Evolutionary conservation across 2,329 filamentous ascomycete species (phyloP), one percentile per base, ranked within the genome.

Genomic region (Talaromyces sp.): DNA sequence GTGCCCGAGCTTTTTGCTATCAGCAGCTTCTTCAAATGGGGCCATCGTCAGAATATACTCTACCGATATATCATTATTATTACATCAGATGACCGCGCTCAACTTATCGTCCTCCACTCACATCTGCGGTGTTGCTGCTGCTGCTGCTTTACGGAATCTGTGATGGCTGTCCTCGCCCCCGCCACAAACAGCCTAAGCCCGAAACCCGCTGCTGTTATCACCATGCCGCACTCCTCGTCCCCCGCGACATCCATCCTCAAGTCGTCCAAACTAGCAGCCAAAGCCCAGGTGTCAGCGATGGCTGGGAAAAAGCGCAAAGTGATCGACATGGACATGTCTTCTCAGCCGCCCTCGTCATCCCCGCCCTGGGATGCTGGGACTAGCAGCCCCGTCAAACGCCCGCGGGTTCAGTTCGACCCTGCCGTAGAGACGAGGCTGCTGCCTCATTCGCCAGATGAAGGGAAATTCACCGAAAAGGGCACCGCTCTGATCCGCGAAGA

Each of bases 401-500:
- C 73, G 28, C 73, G 77, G 31, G 78, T 81, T 31, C 76, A 76
- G 60, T 80, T 80, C 57, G 75, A 78, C 52, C 67, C 70, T 31
- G 72, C 76, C 16, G 72, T 77, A 52, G 69, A 74, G 51, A n/a
- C 33, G 6, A 53, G 28, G 68, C 64, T 30, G 27, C 28, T 53
- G 16, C 56, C 63, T 27, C 56, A 63, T 9, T 30, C 23, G 30
- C 23, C 42, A 8, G 57, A 76, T 81, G 57, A 75, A 82, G 63
- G 70, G 79, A 58, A 77, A 58, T 75, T 78, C 60, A 76, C 74
- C 61, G 81, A 83, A 65, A 86, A 86, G 75, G 82, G 81, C 61
- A 73, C 79, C 61, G 82, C 84, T 54, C 77, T 88, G 55, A 80
- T 88, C 59, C 82, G 82, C 59, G 85, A 88, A 70, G 85, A 88